Conservation (phyloP, 2,329 filamentous ascomycete genomes). For the Ascochyta lentis region DNA sequence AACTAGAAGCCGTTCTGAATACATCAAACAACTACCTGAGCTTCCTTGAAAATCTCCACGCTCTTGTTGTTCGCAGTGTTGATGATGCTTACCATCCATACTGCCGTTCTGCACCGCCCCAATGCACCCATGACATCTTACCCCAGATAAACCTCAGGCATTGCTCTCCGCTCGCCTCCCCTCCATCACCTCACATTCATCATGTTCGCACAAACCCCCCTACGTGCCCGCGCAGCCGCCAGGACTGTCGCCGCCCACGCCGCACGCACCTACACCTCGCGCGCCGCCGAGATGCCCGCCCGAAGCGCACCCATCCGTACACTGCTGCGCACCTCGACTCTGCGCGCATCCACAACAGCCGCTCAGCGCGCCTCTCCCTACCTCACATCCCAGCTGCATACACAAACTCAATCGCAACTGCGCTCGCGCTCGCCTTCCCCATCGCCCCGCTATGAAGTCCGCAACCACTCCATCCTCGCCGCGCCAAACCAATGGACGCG, state of each 20-base stretch:
- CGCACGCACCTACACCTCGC: slow-evolving; percentile 22
- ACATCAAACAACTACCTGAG: too few species aligned
- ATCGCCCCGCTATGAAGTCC: slow-evolving; percentile 34
- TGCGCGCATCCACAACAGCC: slow-evolving; percentile 33
- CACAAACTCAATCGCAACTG: slow-evolving; percentile 15
- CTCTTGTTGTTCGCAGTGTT: not conserved
- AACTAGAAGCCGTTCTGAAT: too few species aligned
- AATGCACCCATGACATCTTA: slow-evolving; percentile 15
- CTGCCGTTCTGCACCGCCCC: slow-evolving; percentile 11
- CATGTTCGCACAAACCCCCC: slow-evolving; percentile 14
- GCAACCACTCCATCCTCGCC: slow-evolving; percentile 34
- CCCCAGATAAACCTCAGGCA: slow-evolving; percentile 17
- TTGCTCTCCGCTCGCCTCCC: slow-evolving; percentile 1
- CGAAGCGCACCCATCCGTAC: slow-evolving; percentile 34
- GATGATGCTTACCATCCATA: not conserved
- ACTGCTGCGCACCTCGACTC: slow-evolving; percentile 38
- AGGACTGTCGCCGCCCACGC: slow-evolving; percentile 15
- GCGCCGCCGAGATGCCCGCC: slow-evolving; percentile 32
- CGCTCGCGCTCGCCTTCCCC: slow-evolving; percentile 34
- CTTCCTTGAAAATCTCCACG: not conserved
- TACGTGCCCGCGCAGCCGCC: slow-evolving; percentile 6
- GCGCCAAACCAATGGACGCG: slow-evolving; percentile 42
- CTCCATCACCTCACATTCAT: not conserved
- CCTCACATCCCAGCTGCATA: slow-evolving; percentile 29
- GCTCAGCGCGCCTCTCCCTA: slow-evolving; percentile 29